Base-by-base conservation (phyloP, 495 filamentous ascomycete genomes). In the Hypoxylon cercidicola region DNA sequence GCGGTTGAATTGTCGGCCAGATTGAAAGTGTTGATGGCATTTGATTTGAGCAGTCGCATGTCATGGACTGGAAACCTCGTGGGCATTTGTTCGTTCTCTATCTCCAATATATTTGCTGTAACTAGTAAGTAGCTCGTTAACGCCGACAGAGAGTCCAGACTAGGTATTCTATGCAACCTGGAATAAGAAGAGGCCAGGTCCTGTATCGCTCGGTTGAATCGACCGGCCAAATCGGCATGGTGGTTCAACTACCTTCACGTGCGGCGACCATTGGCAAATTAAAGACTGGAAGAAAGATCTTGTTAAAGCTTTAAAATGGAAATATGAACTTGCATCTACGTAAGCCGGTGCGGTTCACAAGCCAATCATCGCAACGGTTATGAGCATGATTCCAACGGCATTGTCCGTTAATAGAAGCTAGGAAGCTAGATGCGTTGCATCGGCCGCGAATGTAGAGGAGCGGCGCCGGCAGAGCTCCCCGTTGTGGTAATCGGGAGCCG, bases 401-500 rank as follows among this genome's bases (percentile, higher is more conserved):
- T 43, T 21, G 20, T 10, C 44, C 51, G 34, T 58, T 46, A 53
- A 55, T 12, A 55, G 64, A 18, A 67, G 58, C 32, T 58, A 44
- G 30, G 35, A 57, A 52, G 18, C 32, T 39, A 34, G 25, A 58
- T 44, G 60, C 49, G 65, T 64, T 64, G 60, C 66, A 69, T 69
- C 30, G 60, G 46, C 39, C 12, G 40, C 32, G 37, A 34, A 21
- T 49, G 25, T 46, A 39, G 19, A 44, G 50, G 30, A 44, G 25
- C 60, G 32, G 44, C 30, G 50, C 60, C 66, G 66, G 60, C 11
- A 51, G 41, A 63, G 60, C 44, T 45, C 55, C 66, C 56, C 21
- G 46, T 69, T 69, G 43, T 46, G 51, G 66, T 47, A 69, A 64
- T 61, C 50, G 40, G 34, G 15, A 32, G 30, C 66, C 66, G 66